Evolutionary conservation across 495 filamentous ascomycete species (phyloP), one percentile per base, ranked within the genome.

Genomic region (Aspergillus egyptiacus): DNA sequence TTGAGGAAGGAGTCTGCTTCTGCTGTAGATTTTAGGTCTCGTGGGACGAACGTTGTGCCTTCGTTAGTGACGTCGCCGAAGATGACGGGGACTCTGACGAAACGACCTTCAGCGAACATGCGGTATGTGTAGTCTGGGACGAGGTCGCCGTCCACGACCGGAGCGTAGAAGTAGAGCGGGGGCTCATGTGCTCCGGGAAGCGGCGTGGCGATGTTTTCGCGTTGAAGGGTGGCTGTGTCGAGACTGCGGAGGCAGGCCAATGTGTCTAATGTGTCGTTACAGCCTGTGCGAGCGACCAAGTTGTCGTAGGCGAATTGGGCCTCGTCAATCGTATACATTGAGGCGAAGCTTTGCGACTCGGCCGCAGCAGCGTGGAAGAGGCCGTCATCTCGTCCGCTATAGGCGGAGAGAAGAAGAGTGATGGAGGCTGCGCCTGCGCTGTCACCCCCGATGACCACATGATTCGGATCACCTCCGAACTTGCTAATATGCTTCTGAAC

Each of bases 381-480:
- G 5, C 60, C 59, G 36, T 78, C 74, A 35, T 81, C 55, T 53
- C 67, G 57, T 24, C 74, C 80, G 8, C 70, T 72, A 30, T 87
- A 83, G 0, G 85, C 82, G 3, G 81, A 71, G 20, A 89, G 72
- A 22, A 87, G 81, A 39, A 88, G 67, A 13, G 78, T 79, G 2
- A 89, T 75, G 0, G 81, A 80, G 2, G 73, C 83, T 5, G 76
- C 85, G 11, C 86, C 86, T 6, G 85, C 86, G 22, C 81, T 86
- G n/a, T 76, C 79, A 40, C 86, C 84, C 50, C 82, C 79, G 25
- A 89, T 78, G 18, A 84, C 80, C 18, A 89, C 79, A 51, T 85
- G 84, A 10, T 75, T 54, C 1, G 85, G 84, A 54, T 91, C 77
- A 25, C 86, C 86, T 20, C 85, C 86, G 50, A 91, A 89, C 71